These are phyloP conservation scores for Chaetomiaceae sp. DNA, from an alignment of 2,329 filamentous ascomycete species.

Conservation along the genomic window DNA sequence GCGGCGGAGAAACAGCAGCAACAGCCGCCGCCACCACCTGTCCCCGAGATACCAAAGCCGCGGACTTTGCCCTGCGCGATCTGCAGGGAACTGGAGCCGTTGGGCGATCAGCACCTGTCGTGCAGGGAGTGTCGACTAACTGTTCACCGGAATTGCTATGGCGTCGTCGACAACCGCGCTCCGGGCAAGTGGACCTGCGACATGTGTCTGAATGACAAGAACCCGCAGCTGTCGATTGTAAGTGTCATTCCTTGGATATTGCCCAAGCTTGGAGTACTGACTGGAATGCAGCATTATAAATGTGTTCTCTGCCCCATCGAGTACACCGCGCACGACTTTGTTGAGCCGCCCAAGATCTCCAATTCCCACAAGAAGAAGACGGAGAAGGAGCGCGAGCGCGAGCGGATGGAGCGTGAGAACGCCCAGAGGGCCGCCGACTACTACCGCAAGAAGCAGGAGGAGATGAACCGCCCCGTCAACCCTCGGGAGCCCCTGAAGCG, in stretches of 20 bases:
- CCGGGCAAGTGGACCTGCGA: constrained; percentile 89
- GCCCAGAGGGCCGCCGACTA: constrained; percentile 73
- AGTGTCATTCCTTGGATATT: constrained; percentile 32
- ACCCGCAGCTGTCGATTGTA: constrained; percentile 85
- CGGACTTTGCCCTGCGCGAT: constrained; percentile 78
- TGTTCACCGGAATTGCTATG: constrained; percentile 89
- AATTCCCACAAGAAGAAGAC: constrained; percentile 73
- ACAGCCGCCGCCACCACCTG: constrained; percentile 54
- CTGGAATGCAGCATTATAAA: constrained; percentile 64
- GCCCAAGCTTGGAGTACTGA: constrained; percentile 6
- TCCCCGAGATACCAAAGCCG: constrained; percentile 73
- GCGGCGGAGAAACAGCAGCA: constrained; percentile 42
- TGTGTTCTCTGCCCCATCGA: constrained; percentile 88
- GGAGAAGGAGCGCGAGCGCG: constrained; percentile 85
- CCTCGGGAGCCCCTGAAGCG: constrained; percentile 90
- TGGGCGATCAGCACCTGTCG: constrained; percentile 66
- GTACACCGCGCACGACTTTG: constrained; percentile 73
- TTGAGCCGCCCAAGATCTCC: constrained; percentile 70
- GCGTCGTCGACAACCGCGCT: constrained; percentile 65
- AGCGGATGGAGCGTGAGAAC: constrained; percentile 78
- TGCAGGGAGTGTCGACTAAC: constrained; percentile 87
- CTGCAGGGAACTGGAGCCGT: constrained; percentile 68
- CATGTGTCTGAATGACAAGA: constrained; percentile 92
- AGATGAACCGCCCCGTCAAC: constrained; percentile 73
- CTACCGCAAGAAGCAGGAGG: constrained; percentile 77